These are phyloP conservation scores for Nigrospora sphaerica DNA, from an alignment of 2,329 filamentous ascomycete genomes.

Conservation along the genomic window DNA sequence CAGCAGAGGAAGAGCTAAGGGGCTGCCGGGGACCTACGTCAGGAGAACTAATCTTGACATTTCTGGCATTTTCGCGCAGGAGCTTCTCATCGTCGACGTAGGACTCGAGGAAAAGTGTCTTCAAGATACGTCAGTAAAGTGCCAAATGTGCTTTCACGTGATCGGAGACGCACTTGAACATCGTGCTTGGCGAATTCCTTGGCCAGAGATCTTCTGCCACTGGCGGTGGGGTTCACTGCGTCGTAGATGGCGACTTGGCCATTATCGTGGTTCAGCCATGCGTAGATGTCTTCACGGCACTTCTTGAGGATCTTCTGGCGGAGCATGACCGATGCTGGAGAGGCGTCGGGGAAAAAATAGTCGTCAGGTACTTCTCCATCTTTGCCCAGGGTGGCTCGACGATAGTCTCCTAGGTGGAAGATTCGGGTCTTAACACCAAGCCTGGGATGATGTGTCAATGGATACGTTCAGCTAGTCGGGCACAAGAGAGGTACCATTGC, in stretches of 20 bases:
- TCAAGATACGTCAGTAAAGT: constrained; percentile 2
- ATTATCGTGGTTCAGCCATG: constrained; percentile 93
- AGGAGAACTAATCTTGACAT: constrained; percentile 95
- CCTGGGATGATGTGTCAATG: constrained; percentile 35
- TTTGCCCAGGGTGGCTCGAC: constrained; percentile 79
- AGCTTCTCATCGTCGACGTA: constrained; percentile 90
- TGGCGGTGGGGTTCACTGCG: constrained; percentile 86
- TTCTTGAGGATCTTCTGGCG: constrained; percentile 97
- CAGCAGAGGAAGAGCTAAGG: background rate
- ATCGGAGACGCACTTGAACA: constrained; percentile 57
- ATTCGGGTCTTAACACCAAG: constrained; percentile 96
- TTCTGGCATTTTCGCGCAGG: constrained; percentile 91
- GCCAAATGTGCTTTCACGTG: background rate
- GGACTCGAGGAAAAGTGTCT: constrained; percentile 96
- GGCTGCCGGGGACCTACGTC: constrained; percentile 52
- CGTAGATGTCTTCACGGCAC: constrained; percentile 93
- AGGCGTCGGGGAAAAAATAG: constrained; percentile 96
- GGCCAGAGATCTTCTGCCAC: constrained; percentile 73
- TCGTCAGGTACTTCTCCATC: constrained; percentile 86
- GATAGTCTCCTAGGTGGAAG: constrained; percentile 95
- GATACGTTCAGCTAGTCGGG: background rate
- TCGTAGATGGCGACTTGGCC: constrained; percentile 98
- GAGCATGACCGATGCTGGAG: constrained; percentile 83
- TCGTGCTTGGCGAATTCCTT: constrained; percentile 98
- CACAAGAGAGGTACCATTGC: constrained; percentile 56